Conservation (phyloP, 2,329 filamentous ascomycete genomes). For the Hypoxylon sp. region DNA sequence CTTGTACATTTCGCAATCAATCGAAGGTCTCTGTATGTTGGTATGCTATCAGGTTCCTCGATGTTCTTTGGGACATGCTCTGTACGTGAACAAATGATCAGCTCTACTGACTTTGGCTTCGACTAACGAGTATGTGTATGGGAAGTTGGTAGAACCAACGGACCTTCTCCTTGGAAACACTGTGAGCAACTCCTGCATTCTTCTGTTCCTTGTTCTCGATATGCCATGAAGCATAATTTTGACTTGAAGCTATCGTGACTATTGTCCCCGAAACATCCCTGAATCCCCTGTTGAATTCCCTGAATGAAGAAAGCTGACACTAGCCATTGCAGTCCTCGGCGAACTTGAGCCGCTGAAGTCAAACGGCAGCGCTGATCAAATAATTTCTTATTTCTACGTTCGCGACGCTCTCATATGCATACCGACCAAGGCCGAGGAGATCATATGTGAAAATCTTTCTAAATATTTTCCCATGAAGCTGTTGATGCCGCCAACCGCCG, state of each 20-base stretch:
- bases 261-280: not conserved
- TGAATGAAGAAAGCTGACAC: not conserved
- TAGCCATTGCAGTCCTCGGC: not conserved
- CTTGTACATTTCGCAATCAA: too few relatives aligned
- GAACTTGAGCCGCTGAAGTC: not conserved
- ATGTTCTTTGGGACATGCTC: too few relatives aligned
- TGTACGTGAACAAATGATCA: not conserved
- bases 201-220: not conserved
- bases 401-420: too few relatives aligned
- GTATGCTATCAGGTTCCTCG: slow-evolving; percentile 15
- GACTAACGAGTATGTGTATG: not conserved
- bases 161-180: slow-evolving; percentile 18
- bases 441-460: not conserved
- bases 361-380: not conserved
- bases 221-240: not conserved
- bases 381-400: too few relatives aligned
- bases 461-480: not conserved
- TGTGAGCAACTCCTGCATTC: not conserved
- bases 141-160: slow-evolving; percentile 10
- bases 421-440: not conserved
- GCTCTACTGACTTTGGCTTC: not conserved
- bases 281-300: too few relatives aligned
- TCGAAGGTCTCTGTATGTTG: too few relatives aligned
- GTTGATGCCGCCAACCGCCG: not conserved
- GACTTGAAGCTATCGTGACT: not conserved